phyloP scores from a whole-genome alignment of 2,329 filamentous ascomycete genomes.

The Lachnellula arida region DNA sequence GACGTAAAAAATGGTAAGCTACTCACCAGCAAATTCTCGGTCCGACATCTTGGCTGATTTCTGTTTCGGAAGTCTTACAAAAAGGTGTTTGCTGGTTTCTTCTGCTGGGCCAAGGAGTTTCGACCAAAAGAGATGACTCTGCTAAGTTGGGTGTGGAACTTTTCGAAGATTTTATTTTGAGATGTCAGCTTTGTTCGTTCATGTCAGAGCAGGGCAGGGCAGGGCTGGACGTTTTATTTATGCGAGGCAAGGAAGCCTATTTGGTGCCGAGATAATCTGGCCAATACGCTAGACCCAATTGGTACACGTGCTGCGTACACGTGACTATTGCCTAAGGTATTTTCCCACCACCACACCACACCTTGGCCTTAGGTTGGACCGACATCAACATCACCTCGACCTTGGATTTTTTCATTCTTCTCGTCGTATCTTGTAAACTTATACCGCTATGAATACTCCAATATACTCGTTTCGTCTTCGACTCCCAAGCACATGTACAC shows the following conservation, averaged over 20 bases:
- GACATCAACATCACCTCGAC: too few species aligned
- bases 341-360: too few species aligned
- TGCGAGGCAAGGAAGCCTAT: slow-evolving; percentile 2
- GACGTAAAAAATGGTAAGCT: neutral
- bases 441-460: too few species aligned
- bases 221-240: slow-evolving; percentile 9
- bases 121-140: neutral
- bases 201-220: neutral
- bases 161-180: slow-evolving; percentile 1
- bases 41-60: slow-evolving; percentile 51
- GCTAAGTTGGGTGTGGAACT: neutral
- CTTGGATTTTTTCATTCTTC: too few species aligned
- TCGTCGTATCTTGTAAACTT: too few species aligned
- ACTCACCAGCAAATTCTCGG: slow-evolving; percentile 60
- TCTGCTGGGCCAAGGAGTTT: neutral
- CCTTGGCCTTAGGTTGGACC: too few species aligned
- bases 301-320: too few species aligned
- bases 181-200: neutral
- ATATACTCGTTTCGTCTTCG: too few species aligned
- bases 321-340: too few species aligned
- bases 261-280: too few species aligned
- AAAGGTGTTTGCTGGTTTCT: neutral
- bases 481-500: too few species aligned
- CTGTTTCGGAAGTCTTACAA: neutral
- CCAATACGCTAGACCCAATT: too few species aligned